Evolutionary conservation across 2,329 filamentous ascomycete genomes (phyloP).

Genomic region (Botrytis fragariae): DNA sequence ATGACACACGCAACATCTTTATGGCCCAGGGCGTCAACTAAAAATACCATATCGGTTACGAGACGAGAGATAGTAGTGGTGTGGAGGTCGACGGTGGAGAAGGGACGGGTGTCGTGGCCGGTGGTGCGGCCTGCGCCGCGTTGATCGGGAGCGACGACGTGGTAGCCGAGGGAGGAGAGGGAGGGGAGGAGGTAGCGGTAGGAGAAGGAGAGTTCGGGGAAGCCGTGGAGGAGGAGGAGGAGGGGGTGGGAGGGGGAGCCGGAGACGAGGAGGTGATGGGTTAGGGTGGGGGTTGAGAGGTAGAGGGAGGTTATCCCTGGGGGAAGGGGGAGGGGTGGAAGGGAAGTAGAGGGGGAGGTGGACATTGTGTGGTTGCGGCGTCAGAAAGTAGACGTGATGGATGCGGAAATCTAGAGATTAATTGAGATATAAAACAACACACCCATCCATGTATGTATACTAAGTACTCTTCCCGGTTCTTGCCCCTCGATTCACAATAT

Average conservation of each 20-base stretch:
- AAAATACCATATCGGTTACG: conserved; percentile 59
- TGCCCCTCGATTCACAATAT: not conserved
- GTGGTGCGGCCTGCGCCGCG: conserved; percentile 66
- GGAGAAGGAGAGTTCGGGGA: conserved; percentile 66
- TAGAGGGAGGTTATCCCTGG: not conserved
- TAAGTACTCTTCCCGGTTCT: not conserved
- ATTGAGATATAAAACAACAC: not conserved
- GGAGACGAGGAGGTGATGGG: conserved; percentile 27
- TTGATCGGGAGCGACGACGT: conserved; percentile 66
- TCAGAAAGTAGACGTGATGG: no score
- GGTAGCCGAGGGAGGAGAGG: conserved; percentile 59
- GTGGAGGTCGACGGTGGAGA: conserved; percentile 51
- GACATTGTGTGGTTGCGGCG: no score
- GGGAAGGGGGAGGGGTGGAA: not conserved
- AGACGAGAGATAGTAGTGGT: conserved; percentile 58
- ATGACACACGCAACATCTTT: conserved; percentile 56
- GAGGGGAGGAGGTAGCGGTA: conserved; percentile 62
- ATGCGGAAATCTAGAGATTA: not conserved
- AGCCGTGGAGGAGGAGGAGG: conserved; percentile 63
- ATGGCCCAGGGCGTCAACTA: conserved; percentile 61
- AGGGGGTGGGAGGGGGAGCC: conserved; percentile 49
- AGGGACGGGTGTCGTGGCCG: conserved; percentile 54
- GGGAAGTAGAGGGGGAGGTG: not conserved
- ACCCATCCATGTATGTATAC: not conserved
- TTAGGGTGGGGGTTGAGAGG: not conserved